Percentiles rank a stretch among this genome's conserved stretches.
These are phyloP conservation scores for Immersiporthe knoxdaviesiana DNA, from an alignment of 2,329 filamentous ascomycete species.

Conservation along the genomic window DNA sequence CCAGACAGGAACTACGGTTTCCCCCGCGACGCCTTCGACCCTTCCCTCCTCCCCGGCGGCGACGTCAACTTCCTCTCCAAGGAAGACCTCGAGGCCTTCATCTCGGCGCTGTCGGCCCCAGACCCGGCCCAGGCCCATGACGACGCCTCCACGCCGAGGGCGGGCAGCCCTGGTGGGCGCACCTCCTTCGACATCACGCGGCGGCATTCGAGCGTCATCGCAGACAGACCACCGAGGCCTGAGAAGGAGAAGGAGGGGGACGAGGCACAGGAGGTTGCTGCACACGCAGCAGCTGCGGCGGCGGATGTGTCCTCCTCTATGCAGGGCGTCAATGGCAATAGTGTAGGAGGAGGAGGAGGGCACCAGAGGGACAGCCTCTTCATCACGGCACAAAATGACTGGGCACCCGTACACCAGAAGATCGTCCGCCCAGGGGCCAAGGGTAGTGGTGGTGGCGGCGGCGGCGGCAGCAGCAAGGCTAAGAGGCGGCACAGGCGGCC, in stretches of 20 bases:
- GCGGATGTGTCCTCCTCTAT: conserved; percentile 37
- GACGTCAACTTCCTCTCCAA: conserved; percentile 76
- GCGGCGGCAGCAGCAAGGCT: conserved; percentile 19
- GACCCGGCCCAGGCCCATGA: conserved; percentile 69
- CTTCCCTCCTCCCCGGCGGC: conserved; percentile 73
- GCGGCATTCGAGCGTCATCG: conserved; percentile 42
- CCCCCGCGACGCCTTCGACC: conserved; percentile 67
- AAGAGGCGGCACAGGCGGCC: conserved; percentile 41
- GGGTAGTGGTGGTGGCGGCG: conserved; percentile 32
- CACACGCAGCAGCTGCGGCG: conserved; percentile 44
- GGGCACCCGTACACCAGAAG: conserved; percentile 83
- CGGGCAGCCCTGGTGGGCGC: conserved; percentile 42
- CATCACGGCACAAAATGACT: conserved; percentile 92
- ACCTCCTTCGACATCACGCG: conserved; percentile 48
- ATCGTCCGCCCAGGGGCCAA: conserved; percentile 44
- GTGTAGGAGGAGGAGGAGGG: conserved; percentile 22
- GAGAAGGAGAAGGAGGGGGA: conserved; percentile 36
- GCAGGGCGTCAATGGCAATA: conserved; percentile 28
- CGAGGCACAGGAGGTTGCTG: conserved; percentile 40
- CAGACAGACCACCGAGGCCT: conserved; percentile 30
- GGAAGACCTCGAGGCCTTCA: conserved; percentile 77
- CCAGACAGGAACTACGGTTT: conserved; percentile 57
- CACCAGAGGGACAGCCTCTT: conserved; percentile 50
- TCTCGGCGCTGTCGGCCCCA: conserved; percentile 78
- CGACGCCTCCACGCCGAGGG: conserved; percentile 51